Evolutionary conservation across 345 rosid species (phyloP).

Genomic region (Linum tenue): DNA sequence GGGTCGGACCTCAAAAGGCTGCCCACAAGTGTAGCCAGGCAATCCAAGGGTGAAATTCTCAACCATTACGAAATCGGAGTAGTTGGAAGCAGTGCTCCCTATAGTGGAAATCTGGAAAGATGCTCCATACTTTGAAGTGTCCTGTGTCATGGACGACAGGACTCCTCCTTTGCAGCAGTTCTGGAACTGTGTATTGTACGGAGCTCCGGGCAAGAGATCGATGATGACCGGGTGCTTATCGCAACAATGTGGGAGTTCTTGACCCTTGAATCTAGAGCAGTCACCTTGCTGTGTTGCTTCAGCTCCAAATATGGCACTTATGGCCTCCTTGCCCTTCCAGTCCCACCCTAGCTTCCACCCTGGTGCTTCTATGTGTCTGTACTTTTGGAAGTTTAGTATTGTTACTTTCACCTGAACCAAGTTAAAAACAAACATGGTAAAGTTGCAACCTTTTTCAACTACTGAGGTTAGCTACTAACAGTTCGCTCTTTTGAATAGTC

Average conservation of each 20-base stretch:
- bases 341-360: slow-evolving; percentile 78
- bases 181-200: slow-evolving; percentile 35
- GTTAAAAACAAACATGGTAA: not conserved
- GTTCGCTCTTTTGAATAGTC: no score
- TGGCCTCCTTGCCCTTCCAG: slow-evolving; percentile 54
- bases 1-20: slow-evolving; percentile 30
- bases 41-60: slow-evolving; percentile 50
- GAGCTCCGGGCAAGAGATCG: slow-evolving; percentile 67
- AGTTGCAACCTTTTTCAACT: no score
- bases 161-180: slow-evolving; percentile 84
- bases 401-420: slow-evolving; percentile 45
- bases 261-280: slow-evolving; percentile 43
- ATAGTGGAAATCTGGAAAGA: slow-evolving; percentile 45
- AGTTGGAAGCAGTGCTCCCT: not conserved
- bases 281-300: slow-evolving; percentile 84
- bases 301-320: slow-evolving; percentile 69
- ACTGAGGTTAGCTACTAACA: no score
- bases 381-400: slow-evolving; percentile 50
- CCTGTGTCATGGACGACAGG: slow-evolving; percentile 51
- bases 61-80: slow-evolving; percentile 33
- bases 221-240: slow-evolving; percentile 48
- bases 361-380: slow-evolving; percentile 65
- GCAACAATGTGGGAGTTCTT: slow-evolving; percentile 58
- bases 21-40: slow-evolving; percentile 60
- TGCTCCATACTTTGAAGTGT: slow-evolving; percentile 33